Percentiles rank a stretch among this genome's conserved stretches.
Conservation (phyloP, 2,329 filamentous ascomycete species). For the Talaromyces sp. region DNA sequence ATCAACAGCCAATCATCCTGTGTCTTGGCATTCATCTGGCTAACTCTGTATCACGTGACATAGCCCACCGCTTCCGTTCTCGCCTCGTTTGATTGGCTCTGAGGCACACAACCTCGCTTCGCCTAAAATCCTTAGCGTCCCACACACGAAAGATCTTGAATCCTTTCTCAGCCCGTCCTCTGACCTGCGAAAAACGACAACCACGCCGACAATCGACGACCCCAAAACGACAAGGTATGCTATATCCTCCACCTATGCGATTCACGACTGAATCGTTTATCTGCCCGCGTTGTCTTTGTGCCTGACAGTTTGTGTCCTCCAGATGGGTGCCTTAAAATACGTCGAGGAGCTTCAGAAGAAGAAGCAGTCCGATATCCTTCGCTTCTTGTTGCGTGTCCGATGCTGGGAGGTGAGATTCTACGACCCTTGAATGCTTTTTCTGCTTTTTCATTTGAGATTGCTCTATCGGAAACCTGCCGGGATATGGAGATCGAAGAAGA, state of each 20-base stretch:
- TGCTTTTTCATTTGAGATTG: constrained; percentile 11
- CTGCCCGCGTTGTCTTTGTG: not conserved
- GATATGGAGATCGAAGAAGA: constrained; percentile 17
- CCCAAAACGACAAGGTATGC: constrained; percentile 48
- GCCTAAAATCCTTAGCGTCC: constrained; percentile 46
- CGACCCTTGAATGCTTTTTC: constrained; percentile 32
- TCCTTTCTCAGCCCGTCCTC: constrained; percentile 33
- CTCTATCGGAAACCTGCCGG: constrained; percentile 21
- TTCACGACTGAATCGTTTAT: not conserved
- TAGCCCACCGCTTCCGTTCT: not conserved
- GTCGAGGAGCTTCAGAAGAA: constrained; percentile 99
- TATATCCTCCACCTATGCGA: constrained; percentile 8
- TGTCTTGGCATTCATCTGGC: not conserved
- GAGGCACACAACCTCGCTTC: constrained; percentile 20
- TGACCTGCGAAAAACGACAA: constrained; percentile 32
- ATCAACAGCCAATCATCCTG: not conserved
- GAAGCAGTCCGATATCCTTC: constrained; percentile 99
- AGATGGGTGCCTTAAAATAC: constrained; percentile 99
- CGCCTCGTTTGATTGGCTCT: constrained; percentile 3
- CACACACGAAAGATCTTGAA: constrained; percentile 38
- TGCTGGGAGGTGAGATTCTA: constrained; percentile 85
- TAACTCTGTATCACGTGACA: not conserved
- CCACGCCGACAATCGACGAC: constrained; percentile 46
- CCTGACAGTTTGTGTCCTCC: constrained; percentile 24
- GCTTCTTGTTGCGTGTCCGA: constrained; percentile 98